Evolutionary conservation across 1,139 yeast species (phyloP).

Genomic region (Protomyces arabidopsidicola): DNA sequence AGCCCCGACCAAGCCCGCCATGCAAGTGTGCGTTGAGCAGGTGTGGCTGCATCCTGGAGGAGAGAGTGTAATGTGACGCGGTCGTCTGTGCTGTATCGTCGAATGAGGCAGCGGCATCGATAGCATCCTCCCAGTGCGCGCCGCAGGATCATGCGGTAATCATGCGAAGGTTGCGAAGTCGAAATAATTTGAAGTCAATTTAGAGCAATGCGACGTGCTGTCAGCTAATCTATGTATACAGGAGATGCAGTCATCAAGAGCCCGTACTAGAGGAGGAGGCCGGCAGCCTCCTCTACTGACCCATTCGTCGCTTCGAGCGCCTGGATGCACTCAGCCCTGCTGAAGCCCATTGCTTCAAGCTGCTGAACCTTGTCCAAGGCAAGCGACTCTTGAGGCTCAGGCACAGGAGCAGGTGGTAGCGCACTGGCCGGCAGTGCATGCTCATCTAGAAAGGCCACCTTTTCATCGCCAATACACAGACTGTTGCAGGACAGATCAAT

Average conservation of each 20-base stretch:
- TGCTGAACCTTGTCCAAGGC: conserved; percentile 51
- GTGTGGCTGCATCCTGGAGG: neutral
- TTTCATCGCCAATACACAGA: conserved; percentile 67
- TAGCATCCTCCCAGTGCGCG: neutral
- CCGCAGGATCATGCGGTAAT: neutral
- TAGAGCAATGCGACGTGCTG: neutral
- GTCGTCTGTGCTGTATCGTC: neutral
- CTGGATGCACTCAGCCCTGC: conserved; percentile 55
- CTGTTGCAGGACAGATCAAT: conserved; percentile 67
- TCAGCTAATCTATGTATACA: neutral
- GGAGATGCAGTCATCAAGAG: neutral
- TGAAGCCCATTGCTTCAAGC: conserved; percentile 66
- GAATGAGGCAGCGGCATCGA: neutral
- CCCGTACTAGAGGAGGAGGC: conserved; percentile 51
- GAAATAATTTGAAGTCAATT: neutral
- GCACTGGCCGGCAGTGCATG: conserved; percentile 56
- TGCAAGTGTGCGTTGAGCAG: neutral
- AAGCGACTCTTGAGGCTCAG: conserved; percentile 35
- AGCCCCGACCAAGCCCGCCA: conserved; percentile 24
- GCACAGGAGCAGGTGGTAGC: conserved; percentile 28
- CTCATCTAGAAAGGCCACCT: conserved; percentile 68
- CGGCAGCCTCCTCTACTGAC: conserved; percentile 80
- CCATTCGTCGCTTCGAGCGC: conserved; percentile 70
- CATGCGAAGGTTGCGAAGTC: neutral
- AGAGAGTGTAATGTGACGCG: neutral